Conservation (phyloP, 345 rosid species). For the Citropsis articulata region DNA sequence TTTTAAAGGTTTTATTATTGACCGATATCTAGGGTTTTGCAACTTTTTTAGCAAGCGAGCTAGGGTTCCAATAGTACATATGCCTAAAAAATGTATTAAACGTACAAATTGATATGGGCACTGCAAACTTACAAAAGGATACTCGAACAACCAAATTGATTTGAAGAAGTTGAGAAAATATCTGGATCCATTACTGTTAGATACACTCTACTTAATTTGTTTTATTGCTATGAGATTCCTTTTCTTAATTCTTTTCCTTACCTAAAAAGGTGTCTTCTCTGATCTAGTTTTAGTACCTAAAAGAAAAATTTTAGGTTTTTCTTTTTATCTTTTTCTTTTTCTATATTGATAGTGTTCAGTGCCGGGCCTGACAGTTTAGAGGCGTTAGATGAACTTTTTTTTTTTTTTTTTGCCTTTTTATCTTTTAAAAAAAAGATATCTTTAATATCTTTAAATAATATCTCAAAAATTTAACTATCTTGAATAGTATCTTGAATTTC, state of each 20-base stretch:
- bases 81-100: not conserved
- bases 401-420: too few species aligned
- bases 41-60: constrained; percentile 7
- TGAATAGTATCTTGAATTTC: too few species aligned
- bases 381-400: too few species aligned
- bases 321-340: not conserved
- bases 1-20: not conserved
- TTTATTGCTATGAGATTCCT: not conserved
- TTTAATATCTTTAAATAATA: too few species aligned
- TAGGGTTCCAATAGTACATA: not conserved
- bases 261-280: constrained; percentile 7
- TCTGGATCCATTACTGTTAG: not conserved
- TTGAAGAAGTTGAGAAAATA: not conserved
- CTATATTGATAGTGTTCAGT: too few species aligned
- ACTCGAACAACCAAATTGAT: not conserved
- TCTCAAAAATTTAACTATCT: too few species aligned
- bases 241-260: not conserved
- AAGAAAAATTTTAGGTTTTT: not conserved
- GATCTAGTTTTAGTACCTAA: constrained; percentile 4
- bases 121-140: not conserved
- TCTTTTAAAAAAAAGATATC: too few species aligned
- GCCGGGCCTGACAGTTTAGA: too few species aligned
- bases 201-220: not conserved
- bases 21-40: constrained; percentile 16
- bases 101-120: not conserved